Evolutionary conservation across 768 basidiomycete genomes (phyloP).

Genomic region (Stropharia rugosoannulata): DNA sequence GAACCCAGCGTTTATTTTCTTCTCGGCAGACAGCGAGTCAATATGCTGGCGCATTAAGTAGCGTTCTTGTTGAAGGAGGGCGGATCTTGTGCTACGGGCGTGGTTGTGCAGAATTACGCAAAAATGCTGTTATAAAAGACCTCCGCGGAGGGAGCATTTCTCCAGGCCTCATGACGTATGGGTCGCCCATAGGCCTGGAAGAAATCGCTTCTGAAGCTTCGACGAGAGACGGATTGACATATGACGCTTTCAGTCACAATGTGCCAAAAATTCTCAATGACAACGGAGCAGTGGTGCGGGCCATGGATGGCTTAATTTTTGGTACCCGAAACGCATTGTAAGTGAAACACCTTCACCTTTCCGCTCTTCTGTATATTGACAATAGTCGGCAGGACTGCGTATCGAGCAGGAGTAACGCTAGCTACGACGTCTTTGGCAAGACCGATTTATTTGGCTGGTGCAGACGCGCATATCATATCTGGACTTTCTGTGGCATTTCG

Average conservation of each 20-base stretch:
- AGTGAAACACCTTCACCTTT: conserved; percentile 24
- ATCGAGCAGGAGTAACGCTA: conserved; percentile 63
- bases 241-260: conserved; percentile 51
- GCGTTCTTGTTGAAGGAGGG: conserved; percentile 49
- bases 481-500: conserved; percentile 66
- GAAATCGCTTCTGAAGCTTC: conserved; percentile 73
- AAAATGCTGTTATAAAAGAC: conserved; percentile 42
- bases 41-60: conserved; percentile 18
- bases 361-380: neutral
- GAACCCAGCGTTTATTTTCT: conserved; percentile 31
- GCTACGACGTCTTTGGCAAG: conserved; percentile 51
- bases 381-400: conserved; percentile 48
- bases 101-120: conserved; percentile 26
- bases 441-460: conserved; percentile 36
- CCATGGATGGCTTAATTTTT: conserved; percentile 72
- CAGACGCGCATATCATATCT: conserved; percentile 44
- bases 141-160: conserved; percentile 66
- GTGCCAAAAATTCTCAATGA: conserved; percentile 45
- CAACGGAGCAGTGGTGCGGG: conserved; percentile 55
- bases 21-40: conserved; percentile 17
- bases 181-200: conserved; percentile 70
- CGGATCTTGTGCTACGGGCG: conserved; percentile 50
- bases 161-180: conserved; percentile 67
- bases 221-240: conserved; percentile 60
- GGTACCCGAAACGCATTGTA: conserved; percentile 73